These are phyloP conservation scores for Aureobasidium sp. DNA, from an alignment of 2,329 filamentous ascomycete genomes.

Conservation along the genomic window DNA sequence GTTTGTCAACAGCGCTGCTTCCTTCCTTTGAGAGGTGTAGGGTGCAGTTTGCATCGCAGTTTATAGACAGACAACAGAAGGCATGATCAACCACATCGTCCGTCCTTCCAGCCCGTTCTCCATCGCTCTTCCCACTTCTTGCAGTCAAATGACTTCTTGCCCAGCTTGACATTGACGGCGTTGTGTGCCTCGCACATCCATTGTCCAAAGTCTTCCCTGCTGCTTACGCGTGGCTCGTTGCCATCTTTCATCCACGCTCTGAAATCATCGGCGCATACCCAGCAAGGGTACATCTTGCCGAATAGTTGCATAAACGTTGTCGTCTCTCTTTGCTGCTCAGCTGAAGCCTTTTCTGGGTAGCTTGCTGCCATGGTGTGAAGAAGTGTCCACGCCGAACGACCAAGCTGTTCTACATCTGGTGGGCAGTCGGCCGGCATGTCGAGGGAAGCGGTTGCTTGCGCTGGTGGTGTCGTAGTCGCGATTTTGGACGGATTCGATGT, in stretches of 20 bases:
- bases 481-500: slow-evolving; percentile 21
- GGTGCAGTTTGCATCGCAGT: neutral
- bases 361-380: slow-evolving; percentile 84
- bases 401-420: slow-evolving; percentile 69
- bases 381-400: slow-evolving; percentile 85
- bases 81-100: slow-evolving; percentile 48
- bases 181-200: slow-evolving; percentile 87
- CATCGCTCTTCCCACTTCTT: slow-evolving; percentile 85
- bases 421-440: slow-evolving; percentile 17
- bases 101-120: slow-evolving; percentile 78
- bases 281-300: slow-evolving; percentile 85
- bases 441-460: slow-evolving; percentile 14
- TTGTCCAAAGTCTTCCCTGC: slow-evolving; percentile 60
- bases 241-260: slow-evolving; percentile 64
- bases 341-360: slow-evolving; percentile 65
- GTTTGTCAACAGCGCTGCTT: neutral
- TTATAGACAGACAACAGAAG: neutral
- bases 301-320: slow-evolving; percentile 71
- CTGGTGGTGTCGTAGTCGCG: slow-evolving; percentile 29
- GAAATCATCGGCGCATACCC: slow-evolving; percentile 91
- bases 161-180: slow-evolving; percentile 79
- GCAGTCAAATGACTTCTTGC: slow-evolving; percentile 88
- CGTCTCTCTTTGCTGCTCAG: slow-evolving; percentile 65
- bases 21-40: neutral
- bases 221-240: slow-evolving; percentile 55